These are phyloP conservation scores for Phaeosphaeria sp. DNA, from an alignment of 2,329 filamentous ascomycete genomes.

Conservation along the genomic window DNA sequence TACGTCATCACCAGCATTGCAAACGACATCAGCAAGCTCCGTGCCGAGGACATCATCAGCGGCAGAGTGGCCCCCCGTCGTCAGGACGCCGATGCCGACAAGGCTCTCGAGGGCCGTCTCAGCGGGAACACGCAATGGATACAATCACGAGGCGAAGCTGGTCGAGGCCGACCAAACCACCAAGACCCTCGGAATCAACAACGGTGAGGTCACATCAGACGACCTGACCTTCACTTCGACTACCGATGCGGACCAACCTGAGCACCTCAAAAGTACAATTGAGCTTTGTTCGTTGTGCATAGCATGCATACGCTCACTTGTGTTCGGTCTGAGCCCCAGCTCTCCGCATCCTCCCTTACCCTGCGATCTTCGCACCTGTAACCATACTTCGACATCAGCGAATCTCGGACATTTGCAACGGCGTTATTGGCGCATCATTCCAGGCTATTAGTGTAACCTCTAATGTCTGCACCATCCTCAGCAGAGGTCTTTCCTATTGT, in stretches of 20 bases:
- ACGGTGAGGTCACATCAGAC: constrained; percentile 32
- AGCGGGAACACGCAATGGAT: constrained; percentile 49
- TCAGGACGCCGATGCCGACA: constrained; percentile 54
- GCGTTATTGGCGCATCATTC: constrained; percentile 41
- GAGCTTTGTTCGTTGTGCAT: constrained; percentile 14
- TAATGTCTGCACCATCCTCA: constrained; percentile 44
- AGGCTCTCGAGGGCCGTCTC: constrained; percentile 54
- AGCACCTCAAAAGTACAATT: constrained; percentile 17
- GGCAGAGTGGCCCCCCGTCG: constrained; percentile 34
- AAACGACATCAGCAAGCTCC: constrained; percentile 73
- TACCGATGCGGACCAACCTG: constrained; percentile 14
- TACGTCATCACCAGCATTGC: constrained; percentile 78
- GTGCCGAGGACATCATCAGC: constrained; percentile 54
- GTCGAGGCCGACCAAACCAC: constrained; percentile 43
- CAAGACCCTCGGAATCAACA: constrained; percentile 48
- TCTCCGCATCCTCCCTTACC: constrained; percentile 17
- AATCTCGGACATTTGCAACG: constrained; percentile 31
- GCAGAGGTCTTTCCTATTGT: constrained; percentile 31
- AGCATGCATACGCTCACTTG: constrained; percentile 19
- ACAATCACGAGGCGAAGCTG: constrained; percentile 43
- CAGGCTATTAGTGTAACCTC: constrained; percentile 32
- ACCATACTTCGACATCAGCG: constrained; percentile 33
- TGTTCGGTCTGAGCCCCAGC: constrained; percentile 15
- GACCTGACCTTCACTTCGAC: constrained; percentile 5
- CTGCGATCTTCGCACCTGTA: constrained; percentile 40